Conservation (phyloP, 768 basidiomycete genomes). For the Trichaptum fuscoviolaceum region DNA sequence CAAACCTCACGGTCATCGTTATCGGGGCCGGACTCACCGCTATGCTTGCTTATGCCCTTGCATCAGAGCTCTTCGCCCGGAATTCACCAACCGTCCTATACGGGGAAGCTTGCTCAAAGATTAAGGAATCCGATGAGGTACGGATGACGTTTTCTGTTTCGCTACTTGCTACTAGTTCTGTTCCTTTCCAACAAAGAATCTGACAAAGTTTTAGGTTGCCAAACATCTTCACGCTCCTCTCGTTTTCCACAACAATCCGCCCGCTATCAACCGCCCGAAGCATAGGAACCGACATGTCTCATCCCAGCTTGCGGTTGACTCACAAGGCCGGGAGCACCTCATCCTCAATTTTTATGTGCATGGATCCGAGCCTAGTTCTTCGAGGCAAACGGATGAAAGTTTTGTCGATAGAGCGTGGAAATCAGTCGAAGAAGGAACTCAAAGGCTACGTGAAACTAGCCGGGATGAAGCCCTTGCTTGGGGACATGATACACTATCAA, state of each 20-base stretch:
- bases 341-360: slow-evolving; percentile 79
- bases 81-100: slow-evolving; percentile 85
- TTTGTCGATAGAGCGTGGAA: slow-evolving; percentile 38
- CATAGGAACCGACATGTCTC: slow-evolving; percentile 80
- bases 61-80: slow-evolving; percentile 80
- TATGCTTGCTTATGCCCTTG: slow-evolving; percentile 71
- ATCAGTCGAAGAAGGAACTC: slow-evolving; percentile 16
- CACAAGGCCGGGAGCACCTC: slow-evolving; percentile 76
- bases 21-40: slow-evolving; percentile 78
- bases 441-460: neutral
- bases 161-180: neutral
- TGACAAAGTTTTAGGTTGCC: slow-evolving; percentile 42
- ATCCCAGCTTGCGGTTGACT: slow-evolving; percentile 70
- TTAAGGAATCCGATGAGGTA: slow-evolving; percentile 42
- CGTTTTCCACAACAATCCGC: slow-evolving; percentile 77
- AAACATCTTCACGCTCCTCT: slow-evolving; percentile 65
- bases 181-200: slow-evolving; percentile 9
- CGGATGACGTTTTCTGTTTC: slow-evolving; percentile 12
- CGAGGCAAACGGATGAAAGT: slow-evolving; percentile 28
- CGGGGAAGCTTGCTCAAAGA: slow-evolving; percentile 48
- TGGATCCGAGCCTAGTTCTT: slow-evolving; percentile 43
- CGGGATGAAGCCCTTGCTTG: slow-evolving; percentile 3
- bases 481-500: neutral
- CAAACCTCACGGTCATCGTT: slow-evolving; percentile 50
- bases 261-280: slow-evolving; percentile 66